Base-by-base conservation (phyloP, 805 yeast genomes). In the Candida incommunis region DNA sequence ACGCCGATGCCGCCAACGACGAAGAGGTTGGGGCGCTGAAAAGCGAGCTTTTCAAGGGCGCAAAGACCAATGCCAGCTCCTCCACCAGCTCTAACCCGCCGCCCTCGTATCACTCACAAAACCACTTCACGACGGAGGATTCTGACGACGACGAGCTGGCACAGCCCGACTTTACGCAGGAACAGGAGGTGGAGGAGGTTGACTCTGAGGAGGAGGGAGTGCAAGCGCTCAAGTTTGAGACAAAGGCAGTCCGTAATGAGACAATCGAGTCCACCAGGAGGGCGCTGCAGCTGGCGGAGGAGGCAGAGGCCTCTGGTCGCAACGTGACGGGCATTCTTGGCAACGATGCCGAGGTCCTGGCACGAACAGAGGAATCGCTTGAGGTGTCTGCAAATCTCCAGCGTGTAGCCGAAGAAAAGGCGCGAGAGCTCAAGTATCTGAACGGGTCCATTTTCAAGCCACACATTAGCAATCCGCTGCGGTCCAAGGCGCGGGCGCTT, bases 301-400 rank as follows among this genome's bases (percentile, higher is more conserved):
- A 80, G 46, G 87, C 88, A 1, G 86, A 80, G 56, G 74, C 73
- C 48, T 69, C 80, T 3, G 90, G 86, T 29, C 68, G 79, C 50
- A 88, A 90, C 59, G 82, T 96, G 0, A 64, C 90, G 50, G 96
- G 96, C 23, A 76, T 85, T 76, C 71, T 92, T 42, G 98, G 98
- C 22, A 75, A 88, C n/a, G 97, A 92, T 62, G 78, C 92, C 46
- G 96, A 87, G 59, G 71, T 85, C 42, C 68, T 92, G 50, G 83
- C 81, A 60, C 77, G 76, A 55, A 78, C 88, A 20, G 96, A 92
- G 59, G 75, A 76, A 51, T 80, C 80, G 51, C 66, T 90, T 52
- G 75, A 82, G 45, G 65, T 83, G 45, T 85, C 94, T 44, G 82
- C 79, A 47, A 80, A 85, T 2, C 95, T 87, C 59, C 83, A 84